A percentile compares a stretch with the other conserved stretches of the same genome.
Evolutionary conservation across 345 rosid species (phyloP).

Genomic region (Draba incana): DNA sequence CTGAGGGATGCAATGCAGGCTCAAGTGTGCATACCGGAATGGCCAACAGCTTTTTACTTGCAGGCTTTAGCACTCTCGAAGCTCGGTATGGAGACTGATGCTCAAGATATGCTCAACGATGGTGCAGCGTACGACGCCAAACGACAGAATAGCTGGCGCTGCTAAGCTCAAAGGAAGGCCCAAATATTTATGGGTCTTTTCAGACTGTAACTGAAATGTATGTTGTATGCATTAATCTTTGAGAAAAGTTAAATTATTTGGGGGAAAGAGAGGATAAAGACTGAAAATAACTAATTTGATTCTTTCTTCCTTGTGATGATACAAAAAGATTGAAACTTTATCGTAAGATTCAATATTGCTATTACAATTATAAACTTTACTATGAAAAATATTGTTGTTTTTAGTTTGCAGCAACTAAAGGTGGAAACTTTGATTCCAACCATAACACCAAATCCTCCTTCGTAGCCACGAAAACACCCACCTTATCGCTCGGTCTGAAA

Average conservation of each 20-base stretch:
- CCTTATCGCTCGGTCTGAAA: conserved; percentile 63
- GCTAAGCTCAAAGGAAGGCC: conserved; percentile 31
- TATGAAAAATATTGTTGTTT: conserved; percentile 34
- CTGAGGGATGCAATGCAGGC: conserved; percentile 99
- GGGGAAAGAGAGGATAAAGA: conserved; percentile 25
- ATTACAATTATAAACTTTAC: conserved; percentile 36
- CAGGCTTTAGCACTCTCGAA: conserved; percentile 95
- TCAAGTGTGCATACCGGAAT: conserved; percentile 90
- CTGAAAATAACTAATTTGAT: conserved; percentile 37
- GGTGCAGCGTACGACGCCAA: conserved; percentile 90
- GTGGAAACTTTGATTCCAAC: conserved; percentile 64
- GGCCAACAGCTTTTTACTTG: conserved; percentile 97
- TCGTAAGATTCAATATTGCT: conserved; percentile 27
- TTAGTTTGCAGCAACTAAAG: conserved; percentile 40
- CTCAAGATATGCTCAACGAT: conserved; percentile 96
- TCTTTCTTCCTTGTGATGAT: conserved; percentile 30
- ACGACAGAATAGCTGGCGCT: conserved; percentile 84
- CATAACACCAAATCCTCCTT: conserved; percentile 74
- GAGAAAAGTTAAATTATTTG: conserved; percentile 15
- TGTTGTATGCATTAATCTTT: conserved; percentile 29
- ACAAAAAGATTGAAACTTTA: conserved; percentile 31
- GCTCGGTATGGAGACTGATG: conserved; percentile 97
- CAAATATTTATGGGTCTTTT: conserved; percentile 31
- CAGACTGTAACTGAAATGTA: conserved; percentile 27
- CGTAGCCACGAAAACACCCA: conserved; percentile 76